A percentile compares a stretch with the other conserved stretches of the same genome.
phyloP scores from a whole-genome alignment of 2,329 filamentous ascomycete species.

The Emergomyces africanus region DNA sequence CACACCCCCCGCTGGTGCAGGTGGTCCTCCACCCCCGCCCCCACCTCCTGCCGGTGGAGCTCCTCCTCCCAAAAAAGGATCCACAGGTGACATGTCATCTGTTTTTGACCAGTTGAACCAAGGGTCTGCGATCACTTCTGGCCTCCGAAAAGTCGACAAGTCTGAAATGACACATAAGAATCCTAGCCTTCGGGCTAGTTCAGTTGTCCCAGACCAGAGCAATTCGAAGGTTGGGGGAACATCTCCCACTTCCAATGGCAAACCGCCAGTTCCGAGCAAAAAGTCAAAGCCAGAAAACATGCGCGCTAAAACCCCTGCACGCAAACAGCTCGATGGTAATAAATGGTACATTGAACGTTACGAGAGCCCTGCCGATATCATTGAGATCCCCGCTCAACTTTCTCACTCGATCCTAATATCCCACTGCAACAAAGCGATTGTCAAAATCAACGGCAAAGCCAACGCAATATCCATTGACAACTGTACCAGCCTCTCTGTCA shows the following conservation, averaged over 20 bases:
- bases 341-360: slow-evolving; percentile 97
- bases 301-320: slow-evolving; percentile 68
- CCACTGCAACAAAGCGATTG: slow-evolving; percentile 78
- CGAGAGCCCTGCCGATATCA: slow-evolving; percentile 58
- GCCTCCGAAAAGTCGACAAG: slow-evolving; percentile 84
- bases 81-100: slow-evolving; percentile 57
- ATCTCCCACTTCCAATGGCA: slow-evolving; percentile 44
- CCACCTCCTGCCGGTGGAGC: slow-evolving; percentile 52
- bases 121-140: slow-evolving; percentile 75
- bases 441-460: slow-evolving; percentile 83
- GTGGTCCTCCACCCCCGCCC: slow-evolving; percentile 55
- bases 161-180: slow-evolving; percentile 99
- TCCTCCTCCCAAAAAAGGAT: slow-evolving; percentile 33
- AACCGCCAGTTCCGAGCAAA: slow-evolving; percentile 78
- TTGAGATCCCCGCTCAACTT: slow-evolving; percentile 71
- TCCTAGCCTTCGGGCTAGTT: slow-evolving; percentile 63
- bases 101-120: slow-evolving; percentile 89
- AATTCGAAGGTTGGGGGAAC: slow-evolving; percentile 39
- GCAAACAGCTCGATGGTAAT: slow-evolving; percentile 69
- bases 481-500: slow-evolving; percentile 66
- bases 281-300: slow-evolving; percentile 79
- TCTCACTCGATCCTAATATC: slow-evolving; percentile 86
- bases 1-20: slow-evolving; percentile 38
- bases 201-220: slow-evolving; percentile 51
- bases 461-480: slow-evolving; percentile 97